Percentiles rank a stretch among this genome's conserved stretches.
Conservation (phyloP, 2,329 filamentous ascomycete species). For the Alternaria sp. region DNA sequence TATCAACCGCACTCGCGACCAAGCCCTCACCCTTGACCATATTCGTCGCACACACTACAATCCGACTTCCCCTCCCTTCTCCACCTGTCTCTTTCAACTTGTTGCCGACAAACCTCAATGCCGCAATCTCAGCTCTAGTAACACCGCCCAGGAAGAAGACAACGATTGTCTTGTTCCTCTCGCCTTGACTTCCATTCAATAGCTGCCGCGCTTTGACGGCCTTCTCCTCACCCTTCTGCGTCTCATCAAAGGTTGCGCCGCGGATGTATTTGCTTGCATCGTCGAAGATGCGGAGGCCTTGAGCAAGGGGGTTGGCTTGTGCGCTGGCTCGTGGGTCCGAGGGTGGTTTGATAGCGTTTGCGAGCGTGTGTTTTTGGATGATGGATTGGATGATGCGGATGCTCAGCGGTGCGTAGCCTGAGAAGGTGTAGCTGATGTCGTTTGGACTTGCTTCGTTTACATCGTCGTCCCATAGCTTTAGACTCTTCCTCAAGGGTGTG, state of each 20-base stretch:
- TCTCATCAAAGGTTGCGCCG: constrained; percentile 88
- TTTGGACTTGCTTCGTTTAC: constrained; percentile 94
- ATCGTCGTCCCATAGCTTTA: constrained; percentile 92
- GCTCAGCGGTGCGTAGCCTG: constrained; percentile 92
- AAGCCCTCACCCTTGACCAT: constrained; percentile 89
- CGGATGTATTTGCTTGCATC: constrained; percentile 87
- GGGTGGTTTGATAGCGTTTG: constrained; percentile 64
- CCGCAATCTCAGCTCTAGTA: constrained; percentile 94
- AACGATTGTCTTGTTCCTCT: constrained; percentile 78
- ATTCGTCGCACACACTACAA: constrained; percentile 91
- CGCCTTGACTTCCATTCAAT: constrained; percentile 70
- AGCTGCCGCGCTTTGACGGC: constrained; percentile 86
- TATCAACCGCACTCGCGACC: constrained; percentile 85
- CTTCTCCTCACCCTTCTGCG: constrained; percentile 92
- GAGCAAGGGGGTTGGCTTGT: constrained; percentile 66
- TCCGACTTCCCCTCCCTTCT: constrained; percentile 73
- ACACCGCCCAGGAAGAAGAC: constrained; percentile 99
- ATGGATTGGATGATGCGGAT: constrained; percentile 91
- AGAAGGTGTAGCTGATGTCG: constrained; percentile 97
- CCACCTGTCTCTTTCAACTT: constrained; percentile 73
- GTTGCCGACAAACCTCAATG: constrained; percentile 85
- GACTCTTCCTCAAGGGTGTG: constrained; percentile 81
- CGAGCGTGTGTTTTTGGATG: constrained; percentile 85
- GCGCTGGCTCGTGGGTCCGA: constrained; percentile 47
- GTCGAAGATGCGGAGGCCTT: constrained; percentile 94